A percentile compares a stretch with the other conserved stretches of the same genome.
phyloP scores from a whole-genome alignment of 495 filamentous ascomycete genomes.

The Aspergillus mulundensis region DNA sequence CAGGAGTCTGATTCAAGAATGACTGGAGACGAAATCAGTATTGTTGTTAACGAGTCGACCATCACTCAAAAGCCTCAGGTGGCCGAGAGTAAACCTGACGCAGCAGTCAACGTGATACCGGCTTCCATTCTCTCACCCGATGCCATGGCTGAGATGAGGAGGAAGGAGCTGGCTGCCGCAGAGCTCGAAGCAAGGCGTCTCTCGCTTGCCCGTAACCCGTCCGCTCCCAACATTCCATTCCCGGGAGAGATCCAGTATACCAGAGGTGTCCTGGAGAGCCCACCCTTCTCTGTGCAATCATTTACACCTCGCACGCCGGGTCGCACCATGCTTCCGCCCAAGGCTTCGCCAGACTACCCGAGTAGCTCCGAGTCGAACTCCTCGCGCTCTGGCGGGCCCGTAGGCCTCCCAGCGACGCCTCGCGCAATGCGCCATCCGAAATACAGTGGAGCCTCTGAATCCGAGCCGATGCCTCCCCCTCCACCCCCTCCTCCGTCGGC shows the following conservation, averaged over 20 bases:
- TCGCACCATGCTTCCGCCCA: slow-evolving; percentile 30
- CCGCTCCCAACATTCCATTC: slow-evolving; percentile 73
- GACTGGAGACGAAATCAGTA: slow-evolving; percentile 8
- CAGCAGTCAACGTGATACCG: slow-evolving; percentile 20
- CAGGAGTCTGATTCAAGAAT: slow-evolving; percentile 29
- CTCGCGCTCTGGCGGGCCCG: slow-evolving; percentile 33
- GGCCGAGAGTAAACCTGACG: slow-evolving; percentile 12
- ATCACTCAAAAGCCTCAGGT: slow-evolving; percentile 20
- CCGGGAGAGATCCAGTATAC: slow-evolving; percentile 56
- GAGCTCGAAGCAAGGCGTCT: slow-evolving; percentile 83
- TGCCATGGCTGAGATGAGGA: slow-evolving; percentile 37
- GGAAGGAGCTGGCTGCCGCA: slow-evolving; percentile 75
- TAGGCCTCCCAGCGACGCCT: slow-evolving; percentile 80
- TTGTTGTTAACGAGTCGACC: background rate
- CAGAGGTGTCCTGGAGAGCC: slow-evolving; percentile 32
- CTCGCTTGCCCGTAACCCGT: slow-evolving; percentile 74
- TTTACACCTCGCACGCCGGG: slow-evolving; percentile 44
- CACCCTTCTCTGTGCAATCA: slow-evolving; percentile 31
- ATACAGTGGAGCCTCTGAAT: slow-evolving; percentile 53
- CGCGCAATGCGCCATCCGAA: slow-evolving; percentile 78
- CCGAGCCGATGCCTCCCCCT: slow-evolving; percentile 54
- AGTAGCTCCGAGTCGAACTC: slow-evolving; percentile 43
- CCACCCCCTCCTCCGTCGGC: slow-evolving; percentile 6
- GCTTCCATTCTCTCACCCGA: slow-evolving; percentile 27
- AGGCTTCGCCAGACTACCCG: slow-evolving; percentile 44